These are phyloP conservation scores for Citrus australasica DNA, from an alignment of 345 rosid genomes.

Conservation along the genomic window DNA sequence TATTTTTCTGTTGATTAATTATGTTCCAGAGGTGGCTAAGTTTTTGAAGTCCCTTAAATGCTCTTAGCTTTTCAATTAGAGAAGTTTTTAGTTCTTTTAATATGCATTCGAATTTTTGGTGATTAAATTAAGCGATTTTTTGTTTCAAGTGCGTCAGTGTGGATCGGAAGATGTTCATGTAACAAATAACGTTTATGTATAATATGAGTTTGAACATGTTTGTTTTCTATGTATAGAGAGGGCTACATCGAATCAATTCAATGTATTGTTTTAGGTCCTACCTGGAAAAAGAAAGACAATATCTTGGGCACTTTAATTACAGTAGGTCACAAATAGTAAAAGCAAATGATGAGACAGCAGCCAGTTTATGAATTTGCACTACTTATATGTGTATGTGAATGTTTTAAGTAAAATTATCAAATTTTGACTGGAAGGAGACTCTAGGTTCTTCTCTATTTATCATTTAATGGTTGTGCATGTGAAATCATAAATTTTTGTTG, in stretches of 20 bases:
- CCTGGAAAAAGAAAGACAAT: background rate
- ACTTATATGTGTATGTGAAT: background rate
- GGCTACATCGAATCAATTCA: background rate
- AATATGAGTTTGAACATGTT: background rate
- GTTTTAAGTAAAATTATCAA: background rate
- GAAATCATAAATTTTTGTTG: background rate
- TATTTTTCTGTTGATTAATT: background rate
- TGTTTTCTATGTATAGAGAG: background rate
- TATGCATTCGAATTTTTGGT: background rate
- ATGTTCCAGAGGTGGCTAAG: background rate
- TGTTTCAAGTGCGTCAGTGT: background rate
- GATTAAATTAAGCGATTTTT: background rate
- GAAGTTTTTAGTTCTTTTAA: background rate
- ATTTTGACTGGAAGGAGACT: background rate
- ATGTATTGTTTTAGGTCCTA: background rate
- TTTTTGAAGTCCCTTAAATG: background rate
- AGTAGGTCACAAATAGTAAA: background rate
- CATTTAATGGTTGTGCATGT: background rate
- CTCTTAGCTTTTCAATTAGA: background rate
- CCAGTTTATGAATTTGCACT: background rate
- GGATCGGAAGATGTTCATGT: background rate
- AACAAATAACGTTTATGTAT: background rate
- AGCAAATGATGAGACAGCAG: background rate
- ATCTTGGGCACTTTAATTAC: background rate
- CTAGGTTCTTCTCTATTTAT: background rate